These are phyloP conservation scores for Fusarium cicatricum DNA, from an alignment of 2,329 filamentous ascomycete genomes.

Conservation along the genomic window DNA sequence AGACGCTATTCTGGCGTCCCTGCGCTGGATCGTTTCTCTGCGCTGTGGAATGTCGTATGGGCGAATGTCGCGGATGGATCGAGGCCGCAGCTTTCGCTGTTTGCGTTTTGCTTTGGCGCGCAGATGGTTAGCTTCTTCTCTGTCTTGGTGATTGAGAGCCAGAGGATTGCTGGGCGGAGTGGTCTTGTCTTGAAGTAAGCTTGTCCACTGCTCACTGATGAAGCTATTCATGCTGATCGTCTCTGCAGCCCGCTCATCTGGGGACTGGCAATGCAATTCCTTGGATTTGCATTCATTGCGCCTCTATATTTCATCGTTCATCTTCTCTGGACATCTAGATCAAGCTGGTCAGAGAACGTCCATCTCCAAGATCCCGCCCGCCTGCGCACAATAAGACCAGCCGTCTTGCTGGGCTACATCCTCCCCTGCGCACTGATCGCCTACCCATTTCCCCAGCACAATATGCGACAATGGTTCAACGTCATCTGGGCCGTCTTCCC, in stretches of 20 bases:
- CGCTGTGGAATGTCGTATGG: conserved; percentile 34
- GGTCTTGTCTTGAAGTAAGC: conserved; percentile 35
- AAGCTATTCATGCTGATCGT: not conserved
- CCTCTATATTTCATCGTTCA: conserved; percentile 36
- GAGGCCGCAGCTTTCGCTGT: conserved; percentile 32
- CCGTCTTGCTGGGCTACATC: conserved; percentile 36
- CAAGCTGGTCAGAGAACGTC: conserved; percentile 11
- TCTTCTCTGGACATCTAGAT: conserved; percentile 28
- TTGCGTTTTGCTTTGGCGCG: conserved; percentile 32
- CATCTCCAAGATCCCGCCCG: conserved; percentile 29
- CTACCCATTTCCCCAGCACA: conserved; percentile 30
- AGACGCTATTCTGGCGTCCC: conserved; percentile 30
- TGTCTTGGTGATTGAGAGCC: conserved; percentile 33
- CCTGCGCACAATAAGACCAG: conserved; percentile 30
- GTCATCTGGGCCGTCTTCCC: conserved; percentile 37
- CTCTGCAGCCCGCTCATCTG: conserved; percentile 34
- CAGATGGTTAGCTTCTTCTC: conserved; percentile 33
- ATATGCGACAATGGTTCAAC: conserved; percentile 35
- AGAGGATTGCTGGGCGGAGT: conserved; percentile 20
- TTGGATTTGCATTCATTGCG: conserved; percentile 36
- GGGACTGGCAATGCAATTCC: conserved; percentile 30
- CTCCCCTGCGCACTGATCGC: conserved; percentile 26
- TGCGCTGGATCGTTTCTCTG: conserved; percentile 27
- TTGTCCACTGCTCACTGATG: not conserved
- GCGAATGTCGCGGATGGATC: conserved; percentile 36